phyloP scores from a whole-genome alignment of 768 basidiomycete genomes.

The Tylopilus intermedius region DNA sequence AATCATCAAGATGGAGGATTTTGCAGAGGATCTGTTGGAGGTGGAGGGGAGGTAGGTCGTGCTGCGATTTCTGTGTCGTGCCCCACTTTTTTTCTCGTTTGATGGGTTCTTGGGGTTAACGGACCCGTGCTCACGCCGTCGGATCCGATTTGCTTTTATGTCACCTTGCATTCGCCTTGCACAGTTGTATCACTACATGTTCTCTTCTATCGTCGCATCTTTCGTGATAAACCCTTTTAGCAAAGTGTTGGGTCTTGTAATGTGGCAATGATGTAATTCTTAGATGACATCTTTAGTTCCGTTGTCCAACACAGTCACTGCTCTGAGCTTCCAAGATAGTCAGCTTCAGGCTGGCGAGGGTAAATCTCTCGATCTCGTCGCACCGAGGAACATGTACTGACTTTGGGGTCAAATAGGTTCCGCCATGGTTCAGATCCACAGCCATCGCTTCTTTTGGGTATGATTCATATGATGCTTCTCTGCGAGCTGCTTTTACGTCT shows the following conservation, averaged over 20 bases:
- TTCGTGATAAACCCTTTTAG: no score
- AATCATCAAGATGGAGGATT: constrained; percentile 64
- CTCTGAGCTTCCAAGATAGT: neutral
- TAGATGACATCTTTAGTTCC: neutral
- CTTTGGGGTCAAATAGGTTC: neutral
- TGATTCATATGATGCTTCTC: no score
- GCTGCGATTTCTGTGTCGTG: neutral
- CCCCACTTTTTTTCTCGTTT: neutral
- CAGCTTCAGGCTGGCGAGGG: neutral
- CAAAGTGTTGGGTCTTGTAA: neutral
- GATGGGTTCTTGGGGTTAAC: neutral
- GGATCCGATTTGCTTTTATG: constrained; percentile 2
- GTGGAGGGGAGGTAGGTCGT: constrained; percentile 22
- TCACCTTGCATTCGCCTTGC: constrained; percentile 3
- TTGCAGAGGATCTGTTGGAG: constrained; percentile 56
- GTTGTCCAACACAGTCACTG: no score
- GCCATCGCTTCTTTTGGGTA: neutral
- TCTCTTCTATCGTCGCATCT: neutral
- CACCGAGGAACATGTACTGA: neutral
- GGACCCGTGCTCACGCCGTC: no score
- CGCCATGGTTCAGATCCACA: neutral
- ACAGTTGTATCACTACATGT: constrained; percentile 9
- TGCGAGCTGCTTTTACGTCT: no score
- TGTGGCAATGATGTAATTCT: neutral
- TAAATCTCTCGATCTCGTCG: no score